Percentiles rank a stretch among this genome's conserved stretches.
Evolutionary conservation across 2,329 filamentous ascomycete genomes (phyloP).

Genomic region (Clonostachys sp.): DNA sequence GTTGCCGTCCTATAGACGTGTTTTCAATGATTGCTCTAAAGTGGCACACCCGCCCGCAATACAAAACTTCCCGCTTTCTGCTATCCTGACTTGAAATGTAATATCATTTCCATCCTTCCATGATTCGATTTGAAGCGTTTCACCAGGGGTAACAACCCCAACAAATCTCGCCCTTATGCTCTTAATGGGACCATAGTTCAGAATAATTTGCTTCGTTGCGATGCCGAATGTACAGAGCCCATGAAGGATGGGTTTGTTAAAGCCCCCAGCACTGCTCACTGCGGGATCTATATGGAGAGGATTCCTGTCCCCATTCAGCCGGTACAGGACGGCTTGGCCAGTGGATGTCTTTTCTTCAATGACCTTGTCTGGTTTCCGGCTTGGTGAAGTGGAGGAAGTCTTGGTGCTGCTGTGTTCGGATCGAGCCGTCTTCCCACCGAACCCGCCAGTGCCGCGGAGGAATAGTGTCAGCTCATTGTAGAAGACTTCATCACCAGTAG

Average conservation of each 20-base stretch:
- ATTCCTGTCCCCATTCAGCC: conserved; percentile 91
- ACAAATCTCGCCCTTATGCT: conserved; percentile 93
- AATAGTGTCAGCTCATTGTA: conserved; percentile 97
- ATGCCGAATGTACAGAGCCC: conserved; percentile 93
- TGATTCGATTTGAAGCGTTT: conserved; percentile 92
- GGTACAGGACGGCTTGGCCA: conserved; percentile 91
- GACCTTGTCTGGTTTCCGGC: conserved; percentile 72
- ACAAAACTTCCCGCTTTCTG: conserved; percentile 87
- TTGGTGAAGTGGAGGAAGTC: conserved; percentile 72
- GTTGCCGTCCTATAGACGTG: conserved; percentile 16
- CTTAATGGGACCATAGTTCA: conserved; percentile 69
- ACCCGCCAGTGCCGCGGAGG: conserved; percentile 85
- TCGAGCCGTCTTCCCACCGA: conserved; percentile 77
- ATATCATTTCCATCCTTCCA: conserved; percentile 82
- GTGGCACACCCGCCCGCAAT: conserved; percentile 80
- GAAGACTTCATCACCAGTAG: conserved; percentile 84
- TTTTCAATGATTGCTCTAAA: conserved; percentile 39
- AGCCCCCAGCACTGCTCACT: conserved; percentile 92
- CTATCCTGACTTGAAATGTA: conserved; percentile 82
- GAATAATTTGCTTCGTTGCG: conserved; percentile 73
- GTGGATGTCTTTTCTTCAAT: conserved; percentile 85
- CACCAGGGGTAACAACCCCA: conserved; percentile 76
- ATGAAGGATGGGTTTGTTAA: conserved; percentile 91
- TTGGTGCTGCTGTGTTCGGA: conserved; percentile 77
- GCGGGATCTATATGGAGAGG: conserved; percentile 92